These are phyloP conservation scores for Brassica napus DNA, from an alignment of 345 rosid species.

Conservation along the genomic window Da-Ae NC_063436.1:25654501-25655000, in stretches of 20 bases:
- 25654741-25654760: not conserved
- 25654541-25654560: not conserved
- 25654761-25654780: not conserved
- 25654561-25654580: not conserved
- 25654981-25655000: not conserved
- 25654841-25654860: not conserved
- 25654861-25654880: not conserved
- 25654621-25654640: not conserved
- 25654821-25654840: not conserved
- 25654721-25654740: too few species aligned
- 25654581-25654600: not conserved
- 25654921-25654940: not conserved
- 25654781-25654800: not conserved
- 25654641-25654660: not conserved
- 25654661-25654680: not conserved
- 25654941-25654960: not conserved
- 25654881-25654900: not conserved
- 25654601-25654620: not conserved
- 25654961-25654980: not conserved
- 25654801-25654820: not conserved
- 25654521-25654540: too few species aligned
- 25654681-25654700: not conserved
- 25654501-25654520: not conserved
- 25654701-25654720: not conserved
- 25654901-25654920: not conserved